Conservation (phyloP, 1,139 yeast genomes). For the Debaryomyces nepalensis region DNA sequence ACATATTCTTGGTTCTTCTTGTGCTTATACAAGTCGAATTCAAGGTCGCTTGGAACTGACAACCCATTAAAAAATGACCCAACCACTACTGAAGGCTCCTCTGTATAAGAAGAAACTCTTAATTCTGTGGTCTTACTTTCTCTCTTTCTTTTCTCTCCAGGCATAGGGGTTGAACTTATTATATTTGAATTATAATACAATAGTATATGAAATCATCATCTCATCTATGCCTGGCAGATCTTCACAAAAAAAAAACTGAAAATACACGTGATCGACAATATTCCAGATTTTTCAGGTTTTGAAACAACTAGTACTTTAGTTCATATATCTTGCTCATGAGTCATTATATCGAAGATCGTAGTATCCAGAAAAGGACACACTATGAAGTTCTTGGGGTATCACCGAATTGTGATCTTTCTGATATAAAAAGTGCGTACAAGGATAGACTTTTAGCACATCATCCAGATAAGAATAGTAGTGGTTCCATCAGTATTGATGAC, state of each 20-base stretch:
- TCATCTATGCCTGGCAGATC: conserved; percentile 6
- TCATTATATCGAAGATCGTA: conserved; percentile 10
- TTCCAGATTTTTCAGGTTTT: background rate
- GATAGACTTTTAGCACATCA: conserved; percentile 62
- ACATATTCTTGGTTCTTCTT: conserved; percentile 51
- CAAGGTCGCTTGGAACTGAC: conserved; percentile 59
- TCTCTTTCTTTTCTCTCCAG: conserved; percentile 29
- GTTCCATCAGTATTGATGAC: conserved; percentile 33
- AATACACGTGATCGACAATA: conserved; percentile 7
- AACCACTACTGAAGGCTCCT: conserved; percentile 45
- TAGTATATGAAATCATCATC: conserved; percentile 8
- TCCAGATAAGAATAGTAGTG: conserved; percentile 66
- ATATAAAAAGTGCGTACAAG: conserved; percentile 66
- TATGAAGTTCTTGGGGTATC: conserved; percentile 60
- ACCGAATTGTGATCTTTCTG: conserved; percentile 38
- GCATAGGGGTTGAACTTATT: conserved; percentile 18
- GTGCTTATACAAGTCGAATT: conserved; percentile 66
- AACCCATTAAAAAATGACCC: conserved; percentile 79
- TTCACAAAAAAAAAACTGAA: conserved; percentile 2
- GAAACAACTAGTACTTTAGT: background rate
- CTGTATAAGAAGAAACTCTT: conserved; percentile 33
- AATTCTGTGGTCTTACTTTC: conserved; percentile 35
- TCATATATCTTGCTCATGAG: conserved; percentile 3
- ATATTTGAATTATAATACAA: background rate
- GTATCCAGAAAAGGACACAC: conserved; percentile 27